These are phyloP conservation scores for Cyberlindnera saturnus DNA, from an alignment of 805 yeast species.

Conservation along the genomic window DNA sequence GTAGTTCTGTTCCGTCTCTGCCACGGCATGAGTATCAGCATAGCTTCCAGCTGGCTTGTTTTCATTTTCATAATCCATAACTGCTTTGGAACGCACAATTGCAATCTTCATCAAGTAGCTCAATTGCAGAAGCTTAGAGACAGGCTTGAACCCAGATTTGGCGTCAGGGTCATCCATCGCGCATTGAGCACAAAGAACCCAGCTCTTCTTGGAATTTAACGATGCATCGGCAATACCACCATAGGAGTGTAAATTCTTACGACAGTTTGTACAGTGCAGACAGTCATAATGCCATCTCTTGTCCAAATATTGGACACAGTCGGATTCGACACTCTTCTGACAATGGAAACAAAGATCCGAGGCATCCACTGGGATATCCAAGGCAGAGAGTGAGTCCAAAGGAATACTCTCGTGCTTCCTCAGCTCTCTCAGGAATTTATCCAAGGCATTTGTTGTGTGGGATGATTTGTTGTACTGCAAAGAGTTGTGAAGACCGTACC, in stretches of 20 bases:
- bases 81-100: constrained; percentile 61
- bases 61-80: constrained; percentile 37
- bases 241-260: constrained; percentile 30
- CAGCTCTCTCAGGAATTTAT: constrained; percentile 52
- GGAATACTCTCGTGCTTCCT: constrained; percentile 39
- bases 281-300: constrained; percentile 82
- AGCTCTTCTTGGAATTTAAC: constrained; percentile 26
- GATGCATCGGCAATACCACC: constrained; percentile 42
- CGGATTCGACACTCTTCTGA: constrained; percentile 72
- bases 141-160: constrained; percentile 48
- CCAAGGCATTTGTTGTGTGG: constrained; percentile 55
- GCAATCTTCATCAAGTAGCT: constrained; percentile 79
- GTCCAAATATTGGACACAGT: constrained; percentile 57
- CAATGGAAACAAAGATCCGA: constrained; percentile 77
- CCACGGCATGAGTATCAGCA: constrained; percentile 9
- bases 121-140: constrained; percentile 69
- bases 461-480: constrained; percentile 56
- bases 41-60: background rate
- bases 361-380: constrained; percentile 49
- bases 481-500: constrained; percentile 75
- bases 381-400: constrained; percentile 26
- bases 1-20: constrained; percentile 44
- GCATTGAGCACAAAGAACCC: constrained; percentile 59
- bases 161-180: constrained; percentile 44
- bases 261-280: constrained; percentile 59